phyloP scores from a whole-genome alignment of 2,329 filamentous ascomycete genomes.

The Hirsutella minnesotensis region DNA sequence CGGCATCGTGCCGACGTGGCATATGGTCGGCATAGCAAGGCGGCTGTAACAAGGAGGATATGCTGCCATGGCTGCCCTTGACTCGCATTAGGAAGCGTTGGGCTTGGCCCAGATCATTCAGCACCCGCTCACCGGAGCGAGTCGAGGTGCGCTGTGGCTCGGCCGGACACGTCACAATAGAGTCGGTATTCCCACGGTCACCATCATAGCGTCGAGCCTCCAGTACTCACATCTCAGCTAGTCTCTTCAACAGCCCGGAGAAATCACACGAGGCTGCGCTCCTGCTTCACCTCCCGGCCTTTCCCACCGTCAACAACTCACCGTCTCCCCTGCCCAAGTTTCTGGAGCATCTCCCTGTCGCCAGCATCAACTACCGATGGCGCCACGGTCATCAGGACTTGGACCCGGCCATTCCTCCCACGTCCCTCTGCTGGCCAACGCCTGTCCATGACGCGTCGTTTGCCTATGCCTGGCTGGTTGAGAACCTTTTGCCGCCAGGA shows the following conservation, averaged over 20 bases:
- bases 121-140: conserved; percentile 18
- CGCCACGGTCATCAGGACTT: conserved; percentile 11
- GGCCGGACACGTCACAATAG: conserved; percentile 35
- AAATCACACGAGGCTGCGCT: conserved; percentile 29
- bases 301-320: conserved; percentile 18
- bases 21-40: no score
- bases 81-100: neutral
- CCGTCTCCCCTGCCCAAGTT: conserved; percentile 25
- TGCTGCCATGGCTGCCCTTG: neutral
- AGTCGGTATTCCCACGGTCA: conserved; percentile 27
- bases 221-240: conserved; percentile 17
- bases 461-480: conserved; percentile 40
- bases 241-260: conserved; percentile 34
- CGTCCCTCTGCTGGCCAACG: conserved; percentile 36
- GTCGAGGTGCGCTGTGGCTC: conserved; percentile 36
- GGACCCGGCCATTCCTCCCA: conserved; percentile 4
- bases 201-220: neutral
- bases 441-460: conserved; percentile 44
- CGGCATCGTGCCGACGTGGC: no score
- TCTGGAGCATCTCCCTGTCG: conserved; percentile 31
- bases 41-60: neutral
- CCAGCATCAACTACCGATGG: conserved; percentile 51
- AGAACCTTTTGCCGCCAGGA: conserved; percentile 27
- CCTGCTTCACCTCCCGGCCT: conserved; percentile 43
- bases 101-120: conserved; percentile 2